Percentiles rank a stretch among this genome's conserved stretches.
phyloP scores from a whole-genome alignment of 2,329 filamentous ascomycete genomes.

The Penicillium sp. region DNA sequence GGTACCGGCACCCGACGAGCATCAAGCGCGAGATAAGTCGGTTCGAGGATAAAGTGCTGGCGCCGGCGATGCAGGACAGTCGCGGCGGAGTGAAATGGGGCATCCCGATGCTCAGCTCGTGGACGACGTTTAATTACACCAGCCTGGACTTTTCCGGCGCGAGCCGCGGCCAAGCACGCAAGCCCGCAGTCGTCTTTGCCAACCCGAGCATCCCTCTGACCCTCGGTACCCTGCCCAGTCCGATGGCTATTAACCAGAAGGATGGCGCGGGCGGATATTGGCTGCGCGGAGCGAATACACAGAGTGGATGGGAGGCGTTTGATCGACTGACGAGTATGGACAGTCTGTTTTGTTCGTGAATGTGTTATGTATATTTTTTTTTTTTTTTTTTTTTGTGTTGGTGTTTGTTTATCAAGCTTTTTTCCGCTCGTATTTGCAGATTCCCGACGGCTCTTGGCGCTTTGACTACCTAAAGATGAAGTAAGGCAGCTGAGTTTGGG shows the following conservation, averaged over 20 bases:
- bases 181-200: not conserved
- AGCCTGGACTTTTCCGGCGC: not conserved
- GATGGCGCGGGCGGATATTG: not conserved
- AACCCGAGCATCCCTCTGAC: not conserved
- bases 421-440: not conserved
- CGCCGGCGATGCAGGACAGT: not conserved
- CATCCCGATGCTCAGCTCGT: not conserved
- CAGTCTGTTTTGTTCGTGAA: not conserved
- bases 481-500: not conserved
- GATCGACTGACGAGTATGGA: not conserved
- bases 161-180: not conserved
- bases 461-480: not conserved
- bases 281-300: not conserved
- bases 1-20: not conserved
- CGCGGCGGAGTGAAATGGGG: not conserved
- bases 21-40: not conserved
- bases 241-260: not conserved
- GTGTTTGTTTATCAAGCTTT: not conserved
- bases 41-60: constrained; percentile 3
- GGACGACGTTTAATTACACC: not conserved
- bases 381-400: too few species aligned
- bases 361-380: not conserved
- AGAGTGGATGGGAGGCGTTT: not conserved
- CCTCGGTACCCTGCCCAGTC: not conserved
- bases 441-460: not conserved